Evolutionary conservation across 2,329 filamentous ascomycete genomes (phyloP).

Genomic region (Cladosporium cucumerinum): DNA sequence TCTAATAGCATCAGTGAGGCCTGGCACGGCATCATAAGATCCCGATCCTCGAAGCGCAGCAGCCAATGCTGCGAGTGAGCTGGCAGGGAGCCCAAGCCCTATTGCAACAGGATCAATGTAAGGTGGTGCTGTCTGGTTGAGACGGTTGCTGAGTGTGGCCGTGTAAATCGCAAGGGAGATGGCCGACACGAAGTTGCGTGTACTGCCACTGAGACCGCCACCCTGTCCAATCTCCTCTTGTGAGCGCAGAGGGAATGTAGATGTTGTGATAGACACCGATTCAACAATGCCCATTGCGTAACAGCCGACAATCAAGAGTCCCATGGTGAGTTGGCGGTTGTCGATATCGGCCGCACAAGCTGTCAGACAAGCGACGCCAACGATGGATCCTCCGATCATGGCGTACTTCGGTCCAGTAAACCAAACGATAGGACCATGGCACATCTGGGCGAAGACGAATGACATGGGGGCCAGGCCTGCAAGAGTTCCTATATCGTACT

Average conservation of each 20-base stretch:
- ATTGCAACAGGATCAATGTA: conserved; percentile 23
- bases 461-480: conserved; percentile 27
- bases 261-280: conserved; percentile 26
- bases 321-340: conserved; percentile 23
- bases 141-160: conserved; percentile 25
- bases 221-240: conserved; percentile 29
- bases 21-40: conserved; percentile 20
- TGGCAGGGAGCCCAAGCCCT: conserved; percentile 21
- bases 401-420: conserved; percentile 26
- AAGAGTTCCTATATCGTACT: conserved; percentile 27
- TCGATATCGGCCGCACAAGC: conserved; percentile 23
- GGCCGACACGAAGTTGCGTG: conserved; percentile 25
- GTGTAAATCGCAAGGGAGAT: conserved; percentile 27
- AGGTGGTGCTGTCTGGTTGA: conserved; percentile 20
- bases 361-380: conserved; percentile 24
- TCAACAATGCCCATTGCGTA: conserved; percentile 28
- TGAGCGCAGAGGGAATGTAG: conserved; percentile 27
- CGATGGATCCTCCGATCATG: conserved; percentile 27
- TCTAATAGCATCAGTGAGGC: conserved; percentile 23
- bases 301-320: conserved; percentile 24
- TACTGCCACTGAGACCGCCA: conserved; percentile 23
- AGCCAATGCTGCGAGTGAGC: conserved; percentile 19
- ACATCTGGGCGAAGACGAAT: conserved; percentile 30
- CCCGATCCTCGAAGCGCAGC: conserved; percentile 21
- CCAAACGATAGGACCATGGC: conserved; percentile 27